These are phyloP conservation scores for Aspergillus sp. DNA, from an alignment of 2,329 filamentous ascomycete genomes.

Conservation along the genomic window DNA sequence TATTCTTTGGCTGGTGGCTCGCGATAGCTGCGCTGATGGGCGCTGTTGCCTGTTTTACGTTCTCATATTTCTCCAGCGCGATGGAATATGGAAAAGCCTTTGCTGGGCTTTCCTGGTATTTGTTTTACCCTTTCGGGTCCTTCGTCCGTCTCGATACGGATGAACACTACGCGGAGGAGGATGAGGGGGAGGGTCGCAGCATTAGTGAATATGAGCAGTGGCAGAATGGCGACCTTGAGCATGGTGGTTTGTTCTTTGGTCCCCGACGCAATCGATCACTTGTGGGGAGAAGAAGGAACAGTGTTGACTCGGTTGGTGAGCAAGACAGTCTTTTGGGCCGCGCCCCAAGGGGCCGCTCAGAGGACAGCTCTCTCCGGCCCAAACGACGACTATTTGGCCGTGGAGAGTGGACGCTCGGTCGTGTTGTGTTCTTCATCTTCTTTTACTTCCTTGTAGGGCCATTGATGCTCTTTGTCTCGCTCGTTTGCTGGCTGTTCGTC, in stretches of 20 bases:
- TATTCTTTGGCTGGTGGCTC: constrained; percentile 97
- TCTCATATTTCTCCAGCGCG: constrained; percentile 76
- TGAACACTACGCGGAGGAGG: constrained; percentile 90
- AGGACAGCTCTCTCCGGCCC: constrained; percentile 48
- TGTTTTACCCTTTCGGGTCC: constrained; percentile 96
- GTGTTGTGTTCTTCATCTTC: constrained; percentile 92
- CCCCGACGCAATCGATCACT: constrained; percentile 74
- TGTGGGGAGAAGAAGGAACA: constrained; percentile 80
- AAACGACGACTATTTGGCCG: constrained; percentile 92
- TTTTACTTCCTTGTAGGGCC: constrained; percentile 94
- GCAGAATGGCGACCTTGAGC: constrained; percentile 96
- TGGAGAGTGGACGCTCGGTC: constrained; percentile 91
- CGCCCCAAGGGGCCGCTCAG: constrained; percentile 52
- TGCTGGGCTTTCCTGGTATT: constrained; percentile 77
- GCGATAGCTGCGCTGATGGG: constrained; percentile 72
- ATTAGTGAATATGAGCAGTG: constrained; percentile 99
- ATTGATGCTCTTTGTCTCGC: constrained; percentile 78
- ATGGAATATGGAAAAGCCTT: constrained; percentile 83
- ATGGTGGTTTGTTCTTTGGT: constrained; percentile 93
- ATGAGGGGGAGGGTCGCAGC: constrained; percentile 91
- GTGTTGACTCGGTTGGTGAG: constrained; percentile 84
- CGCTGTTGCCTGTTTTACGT: constrained; percentile 74
- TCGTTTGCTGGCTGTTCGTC: constrained; percentile 91
- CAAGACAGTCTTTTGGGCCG: constrained; percentile 83
- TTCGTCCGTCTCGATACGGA: constrained; percentile 93